phyloP scores from a whole-genome alignment of 129 eudicot genomes.

The Centrapalus pauciflorus region DNA sequence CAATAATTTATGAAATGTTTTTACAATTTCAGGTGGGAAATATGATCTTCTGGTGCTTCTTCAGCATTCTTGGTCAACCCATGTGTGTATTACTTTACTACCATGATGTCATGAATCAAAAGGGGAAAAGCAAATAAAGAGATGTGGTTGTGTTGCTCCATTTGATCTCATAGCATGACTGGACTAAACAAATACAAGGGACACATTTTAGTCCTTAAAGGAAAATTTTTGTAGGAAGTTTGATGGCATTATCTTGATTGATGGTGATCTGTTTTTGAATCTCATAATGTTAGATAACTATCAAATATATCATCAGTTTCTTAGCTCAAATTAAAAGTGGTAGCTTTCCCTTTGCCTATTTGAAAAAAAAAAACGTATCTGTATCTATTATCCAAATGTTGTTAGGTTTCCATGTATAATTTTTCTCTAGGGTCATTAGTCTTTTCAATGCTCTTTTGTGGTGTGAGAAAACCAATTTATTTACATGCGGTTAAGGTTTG shows the following conservation, averaged over 20 bases:
- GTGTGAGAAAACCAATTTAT: too few relatives aligned
- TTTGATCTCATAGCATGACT: not conserved
- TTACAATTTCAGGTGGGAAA: slow-evolving; percentile 80
- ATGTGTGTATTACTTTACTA: slow-evolving; percentile 91
- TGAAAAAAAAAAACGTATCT: too few relatives aligned
- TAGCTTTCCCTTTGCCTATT: too few relatives aligned
- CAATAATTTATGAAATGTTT: not conserved
- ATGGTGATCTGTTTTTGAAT: not conserved
- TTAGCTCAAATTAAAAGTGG: too few relatives aligned
- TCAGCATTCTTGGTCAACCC: slow-evolving; percentile 93
- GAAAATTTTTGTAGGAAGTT: slow-evolving; percentile 33
- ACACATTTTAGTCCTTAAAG: slow-evolving; percentile 9
- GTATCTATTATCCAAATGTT: too few relatives aligned
- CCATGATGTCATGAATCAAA: slow-evolving; percentile 91
- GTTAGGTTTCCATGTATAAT: too few relatives aligned
- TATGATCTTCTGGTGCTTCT: slow-evolving; percentile 91
- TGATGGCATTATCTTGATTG: not conserved
- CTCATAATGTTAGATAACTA: not conserved
- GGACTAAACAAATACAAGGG: too few relatives aligned
- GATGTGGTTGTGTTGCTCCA: not conserved
- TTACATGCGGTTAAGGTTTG: too few relatives aligned
- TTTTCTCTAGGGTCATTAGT: too few relatives aligned
- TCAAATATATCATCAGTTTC: not conserved
- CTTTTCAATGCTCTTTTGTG: too few relatives aligned
- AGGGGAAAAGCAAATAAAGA: slow-evolving; percentile 32